Evolutionary conservation across 176 grass and related monocot species (phyloP).

Genomic region (Aegilops speltoides): DNA sequence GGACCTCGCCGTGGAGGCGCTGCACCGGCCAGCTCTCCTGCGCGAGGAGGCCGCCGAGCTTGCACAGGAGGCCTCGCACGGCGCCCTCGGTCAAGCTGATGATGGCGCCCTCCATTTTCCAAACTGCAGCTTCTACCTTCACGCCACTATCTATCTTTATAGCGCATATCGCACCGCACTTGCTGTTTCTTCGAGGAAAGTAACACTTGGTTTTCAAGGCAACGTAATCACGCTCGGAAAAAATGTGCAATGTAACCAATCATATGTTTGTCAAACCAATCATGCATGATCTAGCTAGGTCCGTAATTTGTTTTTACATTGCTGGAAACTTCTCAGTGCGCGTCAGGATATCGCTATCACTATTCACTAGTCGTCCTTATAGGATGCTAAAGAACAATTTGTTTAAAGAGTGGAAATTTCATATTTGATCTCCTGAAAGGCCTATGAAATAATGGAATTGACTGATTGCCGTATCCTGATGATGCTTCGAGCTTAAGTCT

Average conservation of each 20-base stretch:
- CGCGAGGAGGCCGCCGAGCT: conserved; percentile 26
- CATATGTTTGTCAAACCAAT: not conserved
- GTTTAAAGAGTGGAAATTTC: no score
- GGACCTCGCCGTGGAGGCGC: conserved; percentile 18
- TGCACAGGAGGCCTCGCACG: conserved; percentile 20
- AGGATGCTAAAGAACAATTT: no score
- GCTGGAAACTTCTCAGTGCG: no score
- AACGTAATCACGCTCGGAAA: not conserved
- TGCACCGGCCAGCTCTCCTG: conserved; percentile 13
- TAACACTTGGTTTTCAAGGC: not conserved
- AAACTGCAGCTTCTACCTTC: not conserved
- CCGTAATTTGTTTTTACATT: no score
- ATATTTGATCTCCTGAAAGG: no score
- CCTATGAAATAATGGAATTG: no score
- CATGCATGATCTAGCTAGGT: no score
- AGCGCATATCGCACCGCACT: not conserved
- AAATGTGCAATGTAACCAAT: not conserved
- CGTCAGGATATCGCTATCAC: no score
- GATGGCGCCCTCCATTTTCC: conserved; percentile 20
- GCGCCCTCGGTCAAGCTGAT: conserved; percentile 31
- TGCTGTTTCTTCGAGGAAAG: not conserved
- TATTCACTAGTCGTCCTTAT: no score
- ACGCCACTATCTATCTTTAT: no score
- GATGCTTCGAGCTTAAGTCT: no score
- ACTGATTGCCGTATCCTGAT: no score